Base-by-base conservation (phyloP, 2,329 filamentous ascomycete genomes). In the Chaetomiaceae sp. region DNA sequence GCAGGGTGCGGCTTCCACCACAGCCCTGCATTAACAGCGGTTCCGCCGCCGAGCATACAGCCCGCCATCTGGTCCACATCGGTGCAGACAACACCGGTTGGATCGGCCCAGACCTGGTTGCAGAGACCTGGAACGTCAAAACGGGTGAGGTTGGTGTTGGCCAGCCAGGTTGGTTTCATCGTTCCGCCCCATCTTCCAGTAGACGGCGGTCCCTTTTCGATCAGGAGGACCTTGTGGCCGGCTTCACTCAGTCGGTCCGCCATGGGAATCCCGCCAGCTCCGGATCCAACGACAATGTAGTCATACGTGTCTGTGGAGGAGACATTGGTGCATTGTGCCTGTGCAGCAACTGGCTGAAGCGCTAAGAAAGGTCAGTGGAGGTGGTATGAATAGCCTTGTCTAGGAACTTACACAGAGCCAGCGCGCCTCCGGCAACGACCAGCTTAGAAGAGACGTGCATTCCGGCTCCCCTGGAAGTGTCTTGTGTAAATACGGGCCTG, bases 1-100 rank as follows among this genome's bases (percentile, higher is more conserved):
- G 31, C 51, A 13, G 56, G 53, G n/a, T 54, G 42, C 42, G 58
- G 58, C 64, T 60, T 58, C 73, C 75, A 85, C 77, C 82, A 87
- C 31, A 87, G 72, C 20, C 81, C 83, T 43, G 83, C 78, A 58
- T 87, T 88, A 62, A 87, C 73, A 17, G 81, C 78, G 7, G 81
- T 78, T 8, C 81, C 81, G 48, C 85, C 85, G 48, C 85, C 85
- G 3, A 88, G 76, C 41, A 87, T 73, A 55, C 85, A 88, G 12
- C 83, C 85, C 13, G 83, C 82, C 81, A 87, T 86, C 60, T 85
- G 81, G 55, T 85, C 83, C n/a, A 79, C 81, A 63, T 87, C 85
- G 3, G 75, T 76, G 66, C 85, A 88, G 27, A 80, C 77, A 55
- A 86, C 80, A 19, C 81, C 82, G 2, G 71, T 71, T 5, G 79